Evolutionary conservation across 805 yeast genomes (phyloP).

Genomic region (Tetrapisispora fleetii): DNA sequence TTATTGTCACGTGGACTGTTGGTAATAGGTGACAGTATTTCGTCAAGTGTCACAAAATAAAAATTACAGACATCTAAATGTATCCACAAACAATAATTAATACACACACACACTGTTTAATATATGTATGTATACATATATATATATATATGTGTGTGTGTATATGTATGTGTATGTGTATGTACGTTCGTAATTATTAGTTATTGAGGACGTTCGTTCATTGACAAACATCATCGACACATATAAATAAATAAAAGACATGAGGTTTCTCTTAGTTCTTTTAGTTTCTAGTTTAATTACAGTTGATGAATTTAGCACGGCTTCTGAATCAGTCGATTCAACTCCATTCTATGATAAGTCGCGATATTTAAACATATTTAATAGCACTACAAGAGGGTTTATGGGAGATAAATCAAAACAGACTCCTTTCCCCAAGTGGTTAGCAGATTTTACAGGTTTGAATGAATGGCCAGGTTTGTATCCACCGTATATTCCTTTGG

Average conservation of each 20-base stretch:
- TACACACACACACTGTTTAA: too few relatives aligned
- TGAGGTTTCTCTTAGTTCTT: neutral
- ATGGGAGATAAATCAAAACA: slow-evolving; percentile 4
- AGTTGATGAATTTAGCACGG: neutral
- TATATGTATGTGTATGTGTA: neutral
- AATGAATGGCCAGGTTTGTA: slow-evolving; percentile 73
- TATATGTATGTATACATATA: neutral
- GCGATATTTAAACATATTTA: neutral
- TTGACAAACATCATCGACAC: too few relatives aligned
- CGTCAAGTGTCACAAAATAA: neutral
- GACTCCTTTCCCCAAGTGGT: slow-evolving; percentile 72
- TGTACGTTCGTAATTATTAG: neutral
- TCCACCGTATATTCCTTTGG: slow-evolving; percentile 83
- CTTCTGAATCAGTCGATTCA: neutral
- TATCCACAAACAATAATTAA: neutral
- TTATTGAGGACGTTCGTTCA: too few relatives aligned
- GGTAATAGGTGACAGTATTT: too few relatives aligned
- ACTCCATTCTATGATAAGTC: neutral
- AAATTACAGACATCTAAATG: neutral
- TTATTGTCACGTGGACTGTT: neutral
- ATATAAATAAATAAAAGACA: neutral
- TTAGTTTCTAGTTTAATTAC: neutral
- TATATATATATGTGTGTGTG: neutral
- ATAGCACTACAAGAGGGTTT: neutral
- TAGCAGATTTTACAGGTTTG: slow-evolving; percentile 62